Evolutionary conservation across 2,329 filamentous ascomycete genomes (phyloP), one percentile per base, ranked within the genome.

Genomic region (Clonostachys solani): DNA sequence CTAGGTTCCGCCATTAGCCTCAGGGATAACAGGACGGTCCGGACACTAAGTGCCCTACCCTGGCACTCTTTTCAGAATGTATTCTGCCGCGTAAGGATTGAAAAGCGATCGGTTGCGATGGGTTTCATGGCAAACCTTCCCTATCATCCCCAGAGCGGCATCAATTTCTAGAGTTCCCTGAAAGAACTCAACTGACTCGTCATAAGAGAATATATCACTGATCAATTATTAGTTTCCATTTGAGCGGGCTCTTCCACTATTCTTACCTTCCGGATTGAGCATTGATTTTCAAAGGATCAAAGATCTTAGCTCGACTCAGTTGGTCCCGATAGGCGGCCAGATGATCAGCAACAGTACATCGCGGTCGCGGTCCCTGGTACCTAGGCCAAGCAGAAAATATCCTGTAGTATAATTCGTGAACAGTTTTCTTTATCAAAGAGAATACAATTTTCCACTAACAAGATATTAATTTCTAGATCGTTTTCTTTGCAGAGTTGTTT

Each of bases 151-250:
- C 6, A 63, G 44, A 43, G 63, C 61, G 4, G 54, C 53, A 15
- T 65, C 60, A 7, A 66, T 50, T 12, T 55, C 43, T 4, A 66
- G 52, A 1, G 62, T 61, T 5, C 52, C 52, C n/a, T 56, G 40
- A 48, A 60, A 67, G 41, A 66, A 66, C 35, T 59, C 53, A 5
- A 65, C 57, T 1, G 62, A 60, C 15, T 66, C 56, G 15, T 65
- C 62, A 3, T 56, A 44, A 6, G 55, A 54, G 57, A 3, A 56
- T 43, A 6, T 54, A 54, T 57, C 60, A 65, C 18, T 55, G 48
- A 33, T 65, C 63, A n/a, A 62, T 65, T n/a, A 16, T 42, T 18
- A 19, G 18, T 19, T 5, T 19, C 5, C 18, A 19, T 19, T 19
- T 5, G 5, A 42, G 40, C 8, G 3, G 15, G 18, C 18, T 5